Evolutionary conservation across 2,329 filamentous ascomycete species (phyloP).

Genomic region (Atkinsonella texensis): DNA sequence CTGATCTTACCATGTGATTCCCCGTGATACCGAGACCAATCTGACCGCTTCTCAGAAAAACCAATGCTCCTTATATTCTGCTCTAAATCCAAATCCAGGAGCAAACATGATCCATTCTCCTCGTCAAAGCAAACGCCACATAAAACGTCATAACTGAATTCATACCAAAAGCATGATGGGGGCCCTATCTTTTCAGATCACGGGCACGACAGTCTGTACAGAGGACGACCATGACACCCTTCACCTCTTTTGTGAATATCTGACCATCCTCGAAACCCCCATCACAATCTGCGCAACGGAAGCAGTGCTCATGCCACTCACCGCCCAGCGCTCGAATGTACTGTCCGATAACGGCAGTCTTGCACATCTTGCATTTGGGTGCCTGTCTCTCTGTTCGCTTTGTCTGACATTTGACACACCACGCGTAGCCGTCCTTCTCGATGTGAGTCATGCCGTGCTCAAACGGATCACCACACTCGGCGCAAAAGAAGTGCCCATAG

Average conservation of each 20-base stretch:
- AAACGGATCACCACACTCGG: constrained; percentile 95
- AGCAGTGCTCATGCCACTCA: constrained; percentile 92
- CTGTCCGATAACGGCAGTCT: constrained; percentile 72
- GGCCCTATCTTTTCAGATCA: constrained; percentile 43
- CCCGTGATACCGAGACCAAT: neutral
- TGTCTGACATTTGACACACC: constrained; percentile 90
- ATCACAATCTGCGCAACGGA: constrained; percentile 58
- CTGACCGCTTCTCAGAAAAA: neutral
- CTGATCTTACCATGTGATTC: neutral
- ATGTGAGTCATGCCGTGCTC: constrained; percentile 59
- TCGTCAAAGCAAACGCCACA: neutral
- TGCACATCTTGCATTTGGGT: constrained; percentile 79
- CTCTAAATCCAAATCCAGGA: constrained; percentile 2
- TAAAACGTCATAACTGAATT: neutral
- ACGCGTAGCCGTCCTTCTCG: constrained; percentile 95
- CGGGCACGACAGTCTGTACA: constrained; percentile 49
- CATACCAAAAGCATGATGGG: neutral
- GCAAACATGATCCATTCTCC: neutral
- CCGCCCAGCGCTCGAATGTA: constrained; percentile 80
- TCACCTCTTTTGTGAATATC: constrained; percentile 47
- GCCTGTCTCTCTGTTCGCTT: constrained; percentile 79
- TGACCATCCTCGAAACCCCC: constrained; percentile 53
- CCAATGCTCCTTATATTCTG: neutral
- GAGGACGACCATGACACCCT: constrained; percentile 39
- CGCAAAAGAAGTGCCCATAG: constrained; percentile 96